Conservation (phyloP, 139 green algal genomes). For the Ostreobium quekettii region DNA sequence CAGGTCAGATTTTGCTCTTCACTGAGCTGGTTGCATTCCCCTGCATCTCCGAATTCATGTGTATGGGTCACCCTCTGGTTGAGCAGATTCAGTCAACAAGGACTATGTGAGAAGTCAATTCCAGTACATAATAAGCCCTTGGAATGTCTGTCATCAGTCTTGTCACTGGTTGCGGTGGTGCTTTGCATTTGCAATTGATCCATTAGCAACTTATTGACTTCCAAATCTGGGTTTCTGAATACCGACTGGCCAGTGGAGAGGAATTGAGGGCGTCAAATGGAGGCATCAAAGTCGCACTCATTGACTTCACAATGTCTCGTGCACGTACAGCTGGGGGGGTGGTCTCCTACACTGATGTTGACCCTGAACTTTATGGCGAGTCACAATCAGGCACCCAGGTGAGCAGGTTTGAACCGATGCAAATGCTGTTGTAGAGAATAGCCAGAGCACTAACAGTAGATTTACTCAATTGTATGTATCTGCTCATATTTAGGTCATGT, state of each 20-base stretch:
- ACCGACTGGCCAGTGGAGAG: not conserved
- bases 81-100: no score
- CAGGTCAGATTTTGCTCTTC: no score
- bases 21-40: no score
- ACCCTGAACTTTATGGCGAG: conserved; percentile 84
- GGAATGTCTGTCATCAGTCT: no score
- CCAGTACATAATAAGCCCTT: no score
- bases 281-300: conserved; percentile 51
- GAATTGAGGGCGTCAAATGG: conserved; percentile 19
- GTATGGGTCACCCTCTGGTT: no score
- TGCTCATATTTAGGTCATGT: not conserved
- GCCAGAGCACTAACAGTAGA: not conserved
- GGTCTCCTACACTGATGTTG: conserved; percentile 71
- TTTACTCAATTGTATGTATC: not conserved
- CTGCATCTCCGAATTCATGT: no score
- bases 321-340: conserved; percentile 32
- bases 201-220: no score
- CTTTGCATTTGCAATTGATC: no score
- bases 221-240: no score
- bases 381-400: conserved; percentile 71
- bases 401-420: not conserved
- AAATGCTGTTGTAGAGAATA: not conserved
- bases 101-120: no score
- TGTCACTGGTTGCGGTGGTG: no score
- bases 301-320: conserved; percentile 86